phyloP scores from a whole-genome alignment of 768 basidiomycete species.

The Gymnopilus junonius region DNA sequence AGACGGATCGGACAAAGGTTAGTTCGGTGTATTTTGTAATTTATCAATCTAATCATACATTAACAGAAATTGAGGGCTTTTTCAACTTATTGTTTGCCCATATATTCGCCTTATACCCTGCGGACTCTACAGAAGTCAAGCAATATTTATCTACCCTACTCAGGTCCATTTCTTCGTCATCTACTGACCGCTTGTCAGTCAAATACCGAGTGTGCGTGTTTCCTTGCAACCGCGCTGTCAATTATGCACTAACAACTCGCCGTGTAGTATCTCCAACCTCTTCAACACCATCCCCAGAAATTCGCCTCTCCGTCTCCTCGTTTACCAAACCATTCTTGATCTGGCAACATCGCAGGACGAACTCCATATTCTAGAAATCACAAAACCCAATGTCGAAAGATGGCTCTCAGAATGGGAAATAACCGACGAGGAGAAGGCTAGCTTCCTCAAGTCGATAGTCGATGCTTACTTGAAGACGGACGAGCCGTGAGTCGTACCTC shows the following conservation, averaged over 20 bases:
- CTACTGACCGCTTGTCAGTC: conserved; percentile 54
- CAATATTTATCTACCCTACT: conserved; percentile 54
- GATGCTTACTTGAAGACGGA: conserved; percentile 61
- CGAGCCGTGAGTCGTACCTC: conserved; percentile 47
- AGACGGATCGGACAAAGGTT: conserved; percentile 80
- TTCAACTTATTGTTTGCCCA: conserved; percentile 85
- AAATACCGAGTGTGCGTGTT: conserved; percentile 77
- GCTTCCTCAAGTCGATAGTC: conserved; percentile 67
- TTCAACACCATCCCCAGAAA: conserved; percentile 77
- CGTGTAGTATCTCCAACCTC: conserved; percentile 71
- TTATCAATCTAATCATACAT: conserved; percentile 7
- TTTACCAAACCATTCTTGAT: conserved; percentile 66
- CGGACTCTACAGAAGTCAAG: conserved; percentile 59
- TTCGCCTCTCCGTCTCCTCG: conserved; percentile 65
- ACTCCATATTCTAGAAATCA: conserved; percentile 62
- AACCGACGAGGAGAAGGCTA: conserved; percentile 60
- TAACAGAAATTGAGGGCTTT: conserved; percentile 76
- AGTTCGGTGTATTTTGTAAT: conserved; percentile 21
- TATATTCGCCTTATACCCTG: conserved; percentile 61
- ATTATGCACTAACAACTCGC: conserved; percentile 5
- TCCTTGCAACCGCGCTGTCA: conserved; percentile 8
- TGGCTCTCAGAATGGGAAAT: conserved; percentile 83
- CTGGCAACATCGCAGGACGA: conserved; percentile 65
- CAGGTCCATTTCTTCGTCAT: conserved; percentile 56
- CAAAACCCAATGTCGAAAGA: conserved; percentile 65